Conservation (phyloP, 2,329 filamentous ascomycete genomes). For the Penicillium italicum region DNA sequence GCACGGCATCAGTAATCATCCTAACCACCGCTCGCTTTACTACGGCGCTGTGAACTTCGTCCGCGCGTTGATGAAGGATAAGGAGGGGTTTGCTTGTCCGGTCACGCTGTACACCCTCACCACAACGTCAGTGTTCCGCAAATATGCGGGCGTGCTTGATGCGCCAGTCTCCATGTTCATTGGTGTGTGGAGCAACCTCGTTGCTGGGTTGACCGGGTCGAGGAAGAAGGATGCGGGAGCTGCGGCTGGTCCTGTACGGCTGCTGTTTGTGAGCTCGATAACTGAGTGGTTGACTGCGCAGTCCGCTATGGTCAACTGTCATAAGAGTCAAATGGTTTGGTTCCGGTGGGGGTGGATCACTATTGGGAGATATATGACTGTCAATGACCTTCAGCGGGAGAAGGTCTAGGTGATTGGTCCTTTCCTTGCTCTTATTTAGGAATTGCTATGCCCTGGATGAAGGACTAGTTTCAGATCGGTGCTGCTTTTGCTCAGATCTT, state of each 20-base stretch:
- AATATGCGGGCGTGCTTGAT: constrained; percentile 78
- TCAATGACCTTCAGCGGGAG: constrained; percentile 76
- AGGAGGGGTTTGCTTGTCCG: constrained; percentile 64
- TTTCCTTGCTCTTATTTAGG: not conserved
- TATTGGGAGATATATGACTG: constrained; percentile 87
- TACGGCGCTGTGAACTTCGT: constrained; percentile 75
- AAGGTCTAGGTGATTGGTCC: constrained; percentile 35
- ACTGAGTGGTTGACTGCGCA: constrained; percentile 65
- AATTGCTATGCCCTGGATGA: not conserved
- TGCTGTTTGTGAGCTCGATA: constrained; percentile 71
- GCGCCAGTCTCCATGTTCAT: constrained; percentile 63
- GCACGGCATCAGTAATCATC: constrained; percentile 78
- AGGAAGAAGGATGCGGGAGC: constrained; percentile 3
- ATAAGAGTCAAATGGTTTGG: constrained; percentile 97
- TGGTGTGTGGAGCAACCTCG: constrained; percentile 46
- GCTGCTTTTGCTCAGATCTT: not conserved
- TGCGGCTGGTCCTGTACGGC: constrained; percentile 42
- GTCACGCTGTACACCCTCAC: constrained; percentile 83
- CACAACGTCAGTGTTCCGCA: constrained; percentile 67
- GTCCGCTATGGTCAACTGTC: constrained; percentile 82
- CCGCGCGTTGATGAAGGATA: constrained; percentile 58
- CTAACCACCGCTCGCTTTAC: constrained; percentile 89
- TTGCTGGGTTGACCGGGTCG: constrained; percentile 5
- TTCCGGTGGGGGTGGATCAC: constrained; percentile 95
- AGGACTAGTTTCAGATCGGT: not conserved